phyloP scores from a whole-genome alignment of 2,329 filamentous ascomycete genomes.

The Esteya vermicola region DNA sequence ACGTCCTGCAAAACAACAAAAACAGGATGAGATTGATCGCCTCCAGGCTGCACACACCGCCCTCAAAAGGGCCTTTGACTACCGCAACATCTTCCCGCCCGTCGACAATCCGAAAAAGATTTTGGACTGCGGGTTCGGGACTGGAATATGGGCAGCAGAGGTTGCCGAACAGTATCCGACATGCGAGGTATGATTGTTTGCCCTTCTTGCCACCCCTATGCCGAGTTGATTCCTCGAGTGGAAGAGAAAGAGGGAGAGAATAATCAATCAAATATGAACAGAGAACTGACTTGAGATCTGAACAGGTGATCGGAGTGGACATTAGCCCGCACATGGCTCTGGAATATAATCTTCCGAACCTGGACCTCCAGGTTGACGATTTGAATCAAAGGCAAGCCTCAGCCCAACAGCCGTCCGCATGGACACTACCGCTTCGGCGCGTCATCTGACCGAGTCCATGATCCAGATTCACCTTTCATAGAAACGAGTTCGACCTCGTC shows the following conservation, averaged over 20 bases:
- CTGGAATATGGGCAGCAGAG: slow-evolving; percentile 56
- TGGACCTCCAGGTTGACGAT: slow-evolving; percentile 60
- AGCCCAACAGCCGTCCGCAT: neutral
- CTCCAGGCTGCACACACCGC: slow-evolving; percentile 49
- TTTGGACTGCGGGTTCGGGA: slow-evolving; percentile 60
- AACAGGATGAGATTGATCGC: slow-evolving; percentile 57
- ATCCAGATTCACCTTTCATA: slow-evolving; percentile 48
- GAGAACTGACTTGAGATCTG: neutral
- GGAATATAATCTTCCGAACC: slow-evolving; percentile 45
- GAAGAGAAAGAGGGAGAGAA: too few species aligned
- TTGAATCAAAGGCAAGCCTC: slow-evolving; percentile 44
- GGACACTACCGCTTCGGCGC: neutral
- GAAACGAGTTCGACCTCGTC: slow-evolving; percentile 66
- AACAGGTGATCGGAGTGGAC: slow-evolving; percentile 56
- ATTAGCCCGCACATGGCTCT: slow-evolving; percentile 57
- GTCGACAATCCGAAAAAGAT: slow-evolving; percentile 41
- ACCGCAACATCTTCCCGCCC: slow-evolving; percentile 56
- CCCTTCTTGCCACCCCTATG: too few species aligned
- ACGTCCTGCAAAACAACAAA: too few species aligned
- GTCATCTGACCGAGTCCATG: neutral
- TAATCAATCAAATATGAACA: neutral
- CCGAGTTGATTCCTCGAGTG: too few species aligned
- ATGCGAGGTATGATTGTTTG: slow-evolving; percentile 37
- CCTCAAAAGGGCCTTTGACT: slow-evolving; percentile 50
- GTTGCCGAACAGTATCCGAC: slow-evolving; percentile 49